Conservation (phyloP, 768 basidiomycete genomes). For the Pleurotus giganteus region DNA sequence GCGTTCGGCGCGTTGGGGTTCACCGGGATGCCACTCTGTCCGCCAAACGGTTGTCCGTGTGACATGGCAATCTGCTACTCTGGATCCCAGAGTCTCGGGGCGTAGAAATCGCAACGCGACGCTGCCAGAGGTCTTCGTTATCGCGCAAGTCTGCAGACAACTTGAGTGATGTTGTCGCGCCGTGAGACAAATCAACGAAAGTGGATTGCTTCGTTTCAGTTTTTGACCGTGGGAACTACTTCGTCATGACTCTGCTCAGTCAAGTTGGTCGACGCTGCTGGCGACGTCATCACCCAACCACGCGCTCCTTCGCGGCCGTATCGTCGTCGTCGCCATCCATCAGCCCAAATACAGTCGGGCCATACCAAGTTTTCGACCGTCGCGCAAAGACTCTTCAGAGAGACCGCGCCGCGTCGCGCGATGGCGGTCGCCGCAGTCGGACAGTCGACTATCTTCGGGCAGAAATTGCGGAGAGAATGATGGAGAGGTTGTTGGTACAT, state of each 20-base stretch:
- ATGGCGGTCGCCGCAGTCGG: constrained; percentile 60
- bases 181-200: too few relatives aligned
- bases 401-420: constrained; percentile 63
- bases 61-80: too few relatives aligned
- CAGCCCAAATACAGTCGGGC: constrained; percentile 47
- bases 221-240: neutral
- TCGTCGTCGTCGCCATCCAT: constrained; percentile 40
- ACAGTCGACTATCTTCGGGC: constrained; percentile 90
- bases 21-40: too few relatives aligned
- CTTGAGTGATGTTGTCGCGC: too few relatives aligned
- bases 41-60: too few relatives aligned
- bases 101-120: too few relatives aligned
- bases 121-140: too few relatives aligned
- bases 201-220: too few relatives aligned
- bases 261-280: neutral
- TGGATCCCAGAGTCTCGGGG: too few relatives aligned
- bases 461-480: constrained; percentile 87
- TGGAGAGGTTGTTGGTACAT: constrained; percentile 83
- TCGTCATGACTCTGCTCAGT: neutral
- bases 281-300: neutral
- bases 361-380: constrained; percentile 89
- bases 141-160: too few relatives aligned
- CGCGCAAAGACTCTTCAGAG: constrained; percentile 73
- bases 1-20: neutral
- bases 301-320: constrained; percentile 47